phyloP scores from a whole-genome alignment of 257 asterid species.

The Scutellaria minor region DNA sequence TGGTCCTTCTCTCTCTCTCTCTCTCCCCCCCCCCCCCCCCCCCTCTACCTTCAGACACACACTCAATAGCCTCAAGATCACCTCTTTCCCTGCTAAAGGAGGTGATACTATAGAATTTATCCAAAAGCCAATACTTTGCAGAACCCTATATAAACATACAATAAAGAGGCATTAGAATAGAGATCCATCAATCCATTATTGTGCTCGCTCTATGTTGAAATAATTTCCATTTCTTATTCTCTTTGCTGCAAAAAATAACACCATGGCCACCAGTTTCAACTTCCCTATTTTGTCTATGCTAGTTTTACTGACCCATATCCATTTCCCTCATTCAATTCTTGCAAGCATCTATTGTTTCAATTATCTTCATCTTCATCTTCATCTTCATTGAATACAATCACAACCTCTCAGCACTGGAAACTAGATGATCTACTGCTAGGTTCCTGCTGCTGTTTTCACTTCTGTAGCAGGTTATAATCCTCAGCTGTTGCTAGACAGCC shows the following conservation, averaged over 20 bases:
- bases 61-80: background rate
- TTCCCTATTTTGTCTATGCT: background rate
- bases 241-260: background rate
- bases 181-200: background rate
- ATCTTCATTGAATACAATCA: background rate
- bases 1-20: background rate
- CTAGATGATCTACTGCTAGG: background rate
- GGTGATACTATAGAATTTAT: background rate
- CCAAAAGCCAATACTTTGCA: background rate
- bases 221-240: background rate
- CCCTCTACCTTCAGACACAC: no score
- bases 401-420: background rate
- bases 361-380: constrained; percentile 11
- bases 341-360: background rate
- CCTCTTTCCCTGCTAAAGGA: background rate
- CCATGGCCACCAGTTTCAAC: background rate
- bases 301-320: background rate
- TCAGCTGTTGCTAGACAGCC: background rate
- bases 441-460: constrained; percentile 9
- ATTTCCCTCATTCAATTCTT: background rate
- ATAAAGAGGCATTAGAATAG: background rate
- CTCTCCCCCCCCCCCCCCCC: no score
- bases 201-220: background rate
- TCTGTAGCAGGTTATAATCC: background rate
- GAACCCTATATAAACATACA: background rate